Evolutionary conservation across 345 rosid genomes (phyloP).

Genomic region (Eutrema japonicum): DNA sequence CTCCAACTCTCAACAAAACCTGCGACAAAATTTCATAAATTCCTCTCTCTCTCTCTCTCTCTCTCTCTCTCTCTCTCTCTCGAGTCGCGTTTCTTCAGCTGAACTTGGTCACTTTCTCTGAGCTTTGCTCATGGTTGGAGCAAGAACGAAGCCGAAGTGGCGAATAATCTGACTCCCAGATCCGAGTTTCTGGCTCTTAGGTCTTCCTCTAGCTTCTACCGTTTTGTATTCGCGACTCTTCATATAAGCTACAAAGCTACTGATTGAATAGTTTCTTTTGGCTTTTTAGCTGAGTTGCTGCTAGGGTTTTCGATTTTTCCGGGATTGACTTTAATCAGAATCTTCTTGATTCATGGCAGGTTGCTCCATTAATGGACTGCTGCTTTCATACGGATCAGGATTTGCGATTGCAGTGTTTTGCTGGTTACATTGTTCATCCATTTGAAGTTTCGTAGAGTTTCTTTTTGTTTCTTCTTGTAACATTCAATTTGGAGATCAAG

Average conservation of each 20-base stretch:
- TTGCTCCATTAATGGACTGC: slow-evolving; percentile 59
- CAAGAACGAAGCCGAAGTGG: slow-evolving; percentile 7
- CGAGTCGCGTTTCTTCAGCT: slow-evolving; percentile 31
- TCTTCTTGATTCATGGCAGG: slow-evolving; percentile 38
- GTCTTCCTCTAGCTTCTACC: slow-evolving; percentile 22
- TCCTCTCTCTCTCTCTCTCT: neutral
- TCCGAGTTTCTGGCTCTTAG: slow-evolving; percentile 34
- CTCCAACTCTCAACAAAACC: slow-evolving; percentile 45
- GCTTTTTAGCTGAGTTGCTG: neutral
- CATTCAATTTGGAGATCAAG: slow-evolving; percentile 4
- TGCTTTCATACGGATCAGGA: slow-evolving; percentile 50
- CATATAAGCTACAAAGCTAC: neutral
- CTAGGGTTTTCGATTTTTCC: slow-evolving; percentile 33
- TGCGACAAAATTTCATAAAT: neutral
- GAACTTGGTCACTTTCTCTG: slow-evolving; percentile 1
- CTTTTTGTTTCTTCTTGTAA: neutral
- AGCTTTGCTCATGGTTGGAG: slow-evolving; percentile 14
- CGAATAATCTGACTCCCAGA: slow-evolving; percentile 36
- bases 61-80: slow-evolving; percentile 13
- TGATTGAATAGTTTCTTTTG: neutral
- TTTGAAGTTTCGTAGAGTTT: slow-evolving; percentile 30
- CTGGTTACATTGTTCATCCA: slow-evolving; percentile 42
- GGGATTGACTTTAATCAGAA: slow-evolving; percentile 30
- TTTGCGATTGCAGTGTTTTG: slow-evolving; percentile 46
- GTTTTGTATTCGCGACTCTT: neutral